phyloP scores from a whole-genome alignment of 768 basidiomycete species.

The Boletus sp. region DNA sequence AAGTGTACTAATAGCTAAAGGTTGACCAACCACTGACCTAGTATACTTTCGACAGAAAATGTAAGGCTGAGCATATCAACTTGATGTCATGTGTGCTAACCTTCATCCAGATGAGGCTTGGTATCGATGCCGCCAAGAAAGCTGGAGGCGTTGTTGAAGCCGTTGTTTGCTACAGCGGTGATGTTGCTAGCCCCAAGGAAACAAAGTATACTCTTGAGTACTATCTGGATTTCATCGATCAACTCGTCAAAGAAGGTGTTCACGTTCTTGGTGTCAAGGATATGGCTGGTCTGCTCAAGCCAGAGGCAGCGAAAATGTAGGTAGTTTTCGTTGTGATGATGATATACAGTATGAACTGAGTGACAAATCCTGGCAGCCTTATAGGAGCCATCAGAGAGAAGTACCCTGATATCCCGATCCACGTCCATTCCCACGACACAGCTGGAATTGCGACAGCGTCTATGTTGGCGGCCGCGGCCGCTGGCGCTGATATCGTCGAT shows the following conservation, averaged over 20 bases:
- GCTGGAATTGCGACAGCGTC: slow-evolving; percentile 97
- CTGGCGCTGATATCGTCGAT: slow-evolving; percentile 98
- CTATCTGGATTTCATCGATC: slow-evolving; percentile 92
- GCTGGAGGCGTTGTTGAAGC: slow-evolving; percentile 98
- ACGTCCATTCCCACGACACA: slow-evolving; percentile 99
- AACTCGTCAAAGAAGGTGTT: slow-evolving; percentile 91
- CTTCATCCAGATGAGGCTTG: slow-evolving; percentile 78
- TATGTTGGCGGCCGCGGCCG: slow-evolving; percentile 93
- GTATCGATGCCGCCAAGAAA: slow-evolving; percentile 99
- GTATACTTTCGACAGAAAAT: slow-evolving; percentile 51
- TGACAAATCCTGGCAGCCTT: slow-evolving; percentile 47
- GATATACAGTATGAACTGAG: slow-evolving; percentile 1
- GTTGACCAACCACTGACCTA: slow-evolving; percentile 1
- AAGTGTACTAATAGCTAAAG: slow-evolving; percentile 24
- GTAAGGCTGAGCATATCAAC: slow-evolving; percentile 36
- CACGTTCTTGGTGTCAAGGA: slow-evolving; percentile 98
- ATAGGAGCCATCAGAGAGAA: slow-evolving; percentile 93
- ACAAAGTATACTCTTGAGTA: slow-evolving; percentile 97
- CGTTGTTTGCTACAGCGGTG: slow-evolving; percentile 97
- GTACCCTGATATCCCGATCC: slow-evolving; percentile 96
- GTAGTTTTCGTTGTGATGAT: slow-evolving; percentile 25
- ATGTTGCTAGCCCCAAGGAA: slow-evolving; percentile 91
- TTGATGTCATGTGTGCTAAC: slow-evolving; percentile 11
- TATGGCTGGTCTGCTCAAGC: slow-evolving; percentile 97
- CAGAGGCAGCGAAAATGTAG: slow-evolving; percentile 86